Evolutionary conservation across 257 asterid genomes (phyloP).

Genomic region (Mitragyna speciosa): DNA sequence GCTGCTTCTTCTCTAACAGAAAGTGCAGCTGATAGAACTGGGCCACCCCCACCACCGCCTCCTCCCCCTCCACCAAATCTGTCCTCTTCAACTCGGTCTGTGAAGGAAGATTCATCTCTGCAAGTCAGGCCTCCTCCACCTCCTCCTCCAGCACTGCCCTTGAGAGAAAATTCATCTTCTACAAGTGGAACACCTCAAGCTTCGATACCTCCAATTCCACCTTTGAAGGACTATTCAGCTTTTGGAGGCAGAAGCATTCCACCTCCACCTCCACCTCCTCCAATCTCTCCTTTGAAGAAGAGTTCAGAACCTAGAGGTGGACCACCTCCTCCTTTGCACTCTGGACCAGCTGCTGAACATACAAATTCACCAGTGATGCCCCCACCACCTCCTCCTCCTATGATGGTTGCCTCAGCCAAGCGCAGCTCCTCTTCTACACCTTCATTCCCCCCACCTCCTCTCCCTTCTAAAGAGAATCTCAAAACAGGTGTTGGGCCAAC

Average conservation of each 20-base stretch:
- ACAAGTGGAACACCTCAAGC: constrained; percentile 19
- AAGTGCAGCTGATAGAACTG: constrained; percentile 19
- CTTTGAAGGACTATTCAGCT: constrained; percentile 23
- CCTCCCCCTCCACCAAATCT: constrained; percentile 25
- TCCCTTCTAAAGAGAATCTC: constrained; percentile 31
- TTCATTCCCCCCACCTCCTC: constrained; percentile 71
- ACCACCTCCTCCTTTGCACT: constrained; percentile 38
- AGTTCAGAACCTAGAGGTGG: constrained; percentile 8
- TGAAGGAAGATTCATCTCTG: constrained; percentile 28
- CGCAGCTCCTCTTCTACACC: constrained; percentile 35
- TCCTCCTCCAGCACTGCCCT: constrained; percentile 27
- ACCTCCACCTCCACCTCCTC: constrained; percentile 35
- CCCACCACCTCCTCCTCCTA: constrained; percentile 50
- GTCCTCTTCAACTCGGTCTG: constrained; percentile 28
- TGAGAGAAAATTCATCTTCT: constrained; percentile 30
- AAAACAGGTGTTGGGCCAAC: constrained; percentile 22
- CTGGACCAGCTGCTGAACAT: constrained; percentile 28
- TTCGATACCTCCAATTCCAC: constrained; percentile 26
- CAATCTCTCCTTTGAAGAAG: constrained; percentile 14
- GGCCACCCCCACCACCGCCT: constrained; percentile 25
- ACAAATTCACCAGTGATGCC: constrained; percentile 34
- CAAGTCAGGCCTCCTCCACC: constrained; percentile 25
- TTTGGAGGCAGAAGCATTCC: constrained; percentile 21
- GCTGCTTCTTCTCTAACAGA: constrained; percentile 17
- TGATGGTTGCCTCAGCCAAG: constrained; percentile 5